A percentile compares a stretch with the other conserved stretches of the same genome.
Conservation (phyloP, 495 filamentous ascomycete genomes). For the Penicillium manginii region DNA sequence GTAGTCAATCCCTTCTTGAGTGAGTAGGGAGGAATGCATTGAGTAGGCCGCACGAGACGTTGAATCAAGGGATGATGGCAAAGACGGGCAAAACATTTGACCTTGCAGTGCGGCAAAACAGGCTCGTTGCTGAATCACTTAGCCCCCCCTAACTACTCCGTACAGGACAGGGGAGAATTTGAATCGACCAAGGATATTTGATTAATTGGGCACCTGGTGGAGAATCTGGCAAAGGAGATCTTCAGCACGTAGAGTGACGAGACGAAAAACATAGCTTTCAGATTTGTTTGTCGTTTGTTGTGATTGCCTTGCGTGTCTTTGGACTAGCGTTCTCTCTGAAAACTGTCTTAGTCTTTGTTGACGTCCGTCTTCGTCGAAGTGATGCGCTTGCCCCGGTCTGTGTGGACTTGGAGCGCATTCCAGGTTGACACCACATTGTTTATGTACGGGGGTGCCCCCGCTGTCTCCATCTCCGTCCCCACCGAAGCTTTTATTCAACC, state of each 20-base stretch:
- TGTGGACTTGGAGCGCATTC: slow-evolving; percentile 33
- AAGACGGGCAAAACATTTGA: slow-evolving; percentile 6
- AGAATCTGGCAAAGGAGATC: background rate
- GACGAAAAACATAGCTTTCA: no score
- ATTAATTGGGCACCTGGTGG: background rate
- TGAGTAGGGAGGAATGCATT: slow-evolving; percentile 21
- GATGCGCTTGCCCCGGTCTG: slow-evolving; percentile 25
- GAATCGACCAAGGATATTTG: background rate
- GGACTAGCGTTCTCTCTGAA: slow-evolving; percentile 2
- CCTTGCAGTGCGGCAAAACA: slow-evolving; percentile 10
- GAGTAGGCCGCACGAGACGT: slow-evolving; percentile 12
- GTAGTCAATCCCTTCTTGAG: slow-evolving; percentile 10
- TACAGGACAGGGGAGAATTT: background rate
- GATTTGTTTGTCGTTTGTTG: background rate
- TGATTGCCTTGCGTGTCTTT: slow-evolving; percentile 3
- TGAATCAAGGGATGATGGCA: slow-evolving; percentile 30
- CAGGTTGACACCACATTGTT: slow-evolving; percentile 33
- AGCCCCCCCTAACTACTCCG: background rate
- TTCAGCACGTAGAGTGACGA: no score
- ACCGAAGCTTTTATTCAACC: slow-evolving; percentile 20
- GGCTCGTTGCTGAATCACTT: background rate
- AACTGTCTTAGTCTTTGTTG: background rate
- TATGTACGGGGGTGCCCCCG: slow-evolving; percentile 32
- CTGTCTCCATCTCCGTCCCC: slow-evolving; percentile 22
- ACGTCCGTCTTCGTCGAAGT: slow-evolving; percentile 20